These are phyloP conservation scores for Schoenoplectus triqueter DNA, from an alignment of 202 grass and related monocot genomes.

Conservation along the genomic window DNA sequence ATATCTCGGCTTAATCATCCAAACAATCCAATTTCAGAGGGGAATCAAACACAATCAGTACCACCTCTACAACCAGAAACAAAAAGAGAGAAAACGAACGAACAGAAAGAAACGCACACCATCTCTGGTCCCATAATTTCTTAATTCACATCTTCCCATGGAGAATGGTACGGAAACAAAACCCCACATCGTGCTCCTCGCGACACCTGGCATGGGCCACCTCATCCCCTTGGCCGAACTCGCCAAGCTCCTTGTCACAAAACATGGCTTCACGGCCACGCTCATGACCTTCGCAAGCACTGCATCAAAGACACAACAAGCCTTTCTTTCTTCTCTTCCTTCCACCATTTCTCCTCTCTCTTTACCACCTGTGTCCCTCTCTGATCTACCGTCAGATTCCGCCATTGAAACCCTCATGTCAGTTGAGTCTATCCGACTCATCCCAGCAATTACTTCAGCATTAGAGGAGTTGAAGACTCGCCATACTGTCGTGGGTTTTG, in stretches of 20 bases:
- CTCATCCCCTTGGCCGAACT: constrained; percentile 66
- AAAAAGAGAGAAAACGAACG: not conserved
- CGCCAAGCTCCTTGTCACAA: constrained; percentile 42
- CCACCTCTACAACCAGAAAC: not conserved
- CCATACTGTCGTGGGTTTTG: constrained; percentile 42
- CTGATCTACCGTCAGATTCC: constrained; percentile 46
- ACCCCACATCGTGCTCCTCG: constrained; percentile 54
- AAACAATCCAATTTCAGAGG: not conserved
- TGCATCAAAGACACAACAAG: constrained; percentile 45
- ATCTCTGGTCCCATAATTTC: not conserved
- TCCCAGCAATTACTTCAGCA: constrained; percentile 27
- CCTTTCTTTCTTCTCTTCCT: constrained; percentile 46
- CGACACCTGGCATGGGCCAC: constrained; percentile 69
- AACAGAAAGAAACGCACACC: not conserved
- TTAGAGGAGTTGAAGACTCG: constrained; percentile 27
- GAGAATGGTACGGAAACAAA: constrained; percentile 22
- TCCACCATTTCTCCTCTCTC: constrained; percentile 16
- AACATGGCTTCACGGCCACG: constrained; percentile 47
- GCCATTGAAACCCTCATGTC: constrained; percentile 60
- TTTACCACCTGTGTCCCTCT: constrained; percentile 44
- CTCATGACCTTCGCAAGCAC: constrained; percentile 52
- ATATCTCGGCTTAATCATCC: not conserved
- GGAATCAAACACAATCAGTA: not conserved
- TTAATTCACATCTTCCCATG: constrained; percentile 35
- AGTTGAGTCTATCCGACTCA: constrained; percentile 22